Evolutionary conservation across 1,284 basidiomycete genomes (phyloP), one percentile per base, ranked within the genome.

Genomic region (Moniliella sp.): DNA sequence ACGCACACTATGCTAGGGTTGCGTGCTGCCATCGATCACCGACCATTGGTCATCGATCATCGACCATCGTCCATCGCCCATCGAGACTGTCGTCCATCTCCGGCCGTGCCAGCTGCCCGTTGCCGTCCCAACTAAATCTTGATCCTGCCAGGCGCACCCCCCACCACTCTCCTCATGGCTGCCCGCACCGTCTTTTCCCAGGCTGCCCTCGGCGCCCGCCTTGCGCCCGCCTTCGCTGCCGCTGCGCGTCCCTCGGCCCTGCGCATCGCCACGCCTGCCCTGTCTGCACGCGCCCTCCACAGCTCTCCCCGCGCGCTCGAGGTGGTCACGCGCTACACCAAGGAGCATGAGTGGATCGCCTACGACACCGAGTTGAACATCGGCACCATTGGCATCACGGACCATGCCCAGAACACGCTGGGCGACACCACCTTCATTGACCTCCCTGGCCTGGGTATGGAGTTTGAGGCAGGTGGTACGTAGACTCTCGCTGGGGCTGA

Each of bases 321-420:
- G 8, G 7, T n/a, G n/a, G n/a, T n/a, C n/a, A n/a, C 11, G n/a
- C 29, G 29, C 5, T 31, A 21, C 29, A 31, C 16, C 29, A 31
- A 31, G 18, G 29, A 31, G 5, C 29, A 31, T 21, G 29, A 31
- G 18, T 31, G 29, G 29, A 21, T 15, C 29, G 29, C 21, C n/a
- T 21, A 21, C 5, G 9, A 9, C 11, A 17, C 21, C 10, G 18
- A 14, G 11, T 5, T n/a, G n/a, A 15, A 15, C 13, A 11, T 31
- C 11, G 29, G 18, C 13, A 31, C 29, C 9, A 21, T 31, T 3
- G 29, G 29, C 7, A 31, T 31, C 29, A 31, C 29, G 11, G 15
- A 31, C 12, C 29, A 31, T 13, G 29, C 29, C 17, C 18, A 18
- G 3, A 21, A 21, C 9, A 18, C 21, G 10, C 18, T 31, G 7